phyloP scores from a whole-genome alignment of 768 basidiomycete genomes.

The Obba rivulosa region DNA sequence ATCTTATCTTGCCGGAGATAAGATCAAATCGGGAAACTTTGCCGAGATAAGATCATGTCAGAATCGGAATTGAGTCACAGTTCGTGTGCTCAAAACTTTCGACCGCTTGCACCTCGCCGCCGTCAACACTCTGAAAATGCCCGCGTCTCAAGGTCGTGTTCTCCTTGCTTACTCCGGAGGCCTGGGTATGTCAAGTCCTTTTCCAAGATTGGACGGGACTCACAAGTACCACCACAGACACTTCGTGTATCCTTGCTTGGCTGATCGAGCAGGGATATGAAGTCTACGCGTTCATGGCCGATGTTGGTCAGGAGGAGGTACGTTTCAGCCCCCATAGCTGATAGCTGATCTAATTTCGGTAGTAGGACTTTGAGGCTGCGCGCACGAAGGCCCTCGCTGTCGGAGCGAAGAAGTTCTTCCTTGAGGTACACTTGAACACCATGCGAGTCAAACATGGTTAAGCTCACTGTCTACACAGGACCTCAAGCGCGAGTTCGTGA shows the following conservation, averaged over 20 bases:
- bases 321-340: slow-evolving; percentile 3
- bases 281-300: slow-evolving; percentile 95
- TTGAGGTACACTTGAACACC: slow-evolving; percentile 47
- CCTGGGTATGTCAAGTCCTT: slow-evolving; percentile 57
- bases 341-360: not conserved
- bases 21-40: too few relatives aligned
- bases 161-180: slow-evolving; percentile 98
- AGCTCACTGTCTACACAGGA: slow-evolving; percentile 48
- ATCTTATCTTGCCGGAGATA: too few relatives aligned
- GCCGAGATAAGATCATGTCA: too few relatives aligned
- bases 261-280: slow-evolving; percentile 98
- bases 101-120: not conserved
- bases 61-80: too few relatives aligned
- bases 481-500: slow-evolving; percentile 90
- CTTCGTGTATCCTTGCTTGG: slow-evolving; percentile 99
- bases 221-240: slow-evolving; percentile 50
- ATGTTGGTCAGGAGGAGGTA: slow-evolving; percentile 90
- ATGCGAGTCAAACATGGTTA: not conserved
- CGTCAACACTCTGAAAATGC: slow-evolving; percentile 12
- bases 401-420: slow-evolving; percentile 95
- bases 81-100: too few relatives aligned
- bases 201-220: not conserved
- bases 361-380: slow-evolving; percentile 89
- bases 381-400: slow-evolving; percentile 83
- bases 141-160: slow-evolving; percentile 70